Evolutionary conservation across 495 filamentous ascomycete species (phyloP), one percentile per base, ranked within the genome.

Genomic region (Podospora sp.): DNA sequence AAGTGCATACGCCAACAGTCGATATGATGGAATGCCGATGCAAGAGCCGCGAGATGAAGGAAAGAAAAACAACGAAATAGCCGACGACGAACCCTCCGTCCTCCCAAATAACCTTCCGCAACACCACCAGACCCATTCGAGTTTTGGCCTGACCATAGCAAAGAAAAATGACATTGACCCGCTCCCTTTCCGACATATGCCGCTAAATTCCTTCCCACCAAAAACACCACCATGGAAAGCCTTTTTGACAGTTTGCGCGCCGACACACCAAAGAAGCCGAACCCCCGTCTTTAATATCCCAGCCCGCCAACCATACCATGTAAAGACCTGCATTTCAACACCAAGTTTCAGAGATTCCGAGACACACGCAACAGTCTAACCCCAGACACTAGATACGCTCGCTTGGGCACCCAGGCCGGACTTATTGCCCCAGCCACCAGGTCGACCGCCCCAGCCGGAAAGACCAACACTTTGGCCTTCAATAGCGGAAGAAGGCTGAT

Each of bases 381-480:
- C 90, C 90, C 90, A 93, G 66, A 92, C 90, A 58, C 89, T 91
- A 53, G 90, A 92, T 65, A 92, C 90, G 60, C 89, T 91, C 53
- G 90, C 89, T 71, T 91, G 89, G 60, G 89, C 88, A 59, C 89
- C 87, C 33, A 91, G 82, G 27, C 85, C 85, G 53, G 84, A 86
- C 79, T 91, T 92, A 63, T 82, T 88, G 51, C 90, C 90, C 91
- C 91, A 93, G 65, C 91, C 90, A 29, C 87, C 89, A 50, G 87
- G 85, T 66, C 88, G 84, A 69, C 82, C 87, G 63, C 90, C 88
- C 91, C 91, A 94, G 67, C 90, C 90, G 16, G 81, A 70, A 8
- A 77, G 64, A 12, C 76, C 75, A 57, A 75, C 80, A 58, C 78
- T 78, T n/a, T 68, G 16, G 22, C 78, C 79, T 24, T 80, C 78